Percentiles rank a stretch among this genome's conserved stretches.
Evolutionary conservation across 306 rosid genomes (phyloP).

Genomic region (Vigna unguiculata): DNA sequence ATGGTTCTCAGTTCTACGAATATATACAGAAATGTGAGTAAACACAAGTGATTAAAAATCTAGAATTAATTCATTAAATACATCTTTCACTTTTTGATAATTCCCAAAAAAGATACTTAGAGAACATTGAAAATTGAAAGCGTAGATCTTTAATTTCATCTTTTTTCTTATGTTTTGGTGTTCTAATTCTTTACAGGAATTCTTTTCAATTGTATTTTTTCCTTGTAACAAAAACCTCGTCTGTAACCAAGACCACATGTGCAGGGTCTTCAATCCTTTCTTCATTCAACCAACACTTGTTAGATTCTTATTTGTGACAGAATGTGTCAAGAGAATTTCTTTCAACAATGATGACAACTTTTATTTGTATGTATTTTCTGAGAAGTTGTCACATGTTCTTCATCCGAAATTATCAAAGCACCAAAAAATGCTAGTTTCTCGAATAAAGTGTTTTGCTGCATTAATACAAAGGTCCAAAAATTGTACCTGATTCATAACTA

Average conservation of each 20-base stretch:
- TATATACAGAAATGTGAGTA: too few relatives aligned
- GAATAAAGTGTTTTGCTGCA: background rate
- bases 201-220: background rate
- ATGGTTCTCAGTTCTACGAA: too few relatives aligned
- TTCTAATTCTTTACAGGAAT: background rate
- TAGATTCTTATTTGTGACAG: background rate
- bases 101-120: too few relatives aligned
- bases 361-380: background rate
- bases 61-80: too few relatives aligned
- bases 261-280: background rate
- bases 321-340: background rate
- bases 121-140: background rate
- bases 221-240: background rate
- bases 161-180: background rate
- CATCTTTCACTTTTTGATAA: too few relatives aligned
- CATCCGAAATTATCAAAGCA: background rate
- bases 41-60: too few relatives aligned
- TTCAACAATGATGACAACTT: background rate
- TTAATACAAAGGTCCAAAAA: background rate
- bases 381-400: background rate
- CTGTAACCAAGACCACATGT: background rate
- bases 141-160: background rate
- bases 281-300: background rate
- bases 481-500: background rate
- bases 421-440: slow-evolving; percentile 3